Evolutionary conservation across 305 asterid genomes (phyloP), one percentile per base, ranked within the genome.

Genomic region (Euphrasia arctica): DNA sequence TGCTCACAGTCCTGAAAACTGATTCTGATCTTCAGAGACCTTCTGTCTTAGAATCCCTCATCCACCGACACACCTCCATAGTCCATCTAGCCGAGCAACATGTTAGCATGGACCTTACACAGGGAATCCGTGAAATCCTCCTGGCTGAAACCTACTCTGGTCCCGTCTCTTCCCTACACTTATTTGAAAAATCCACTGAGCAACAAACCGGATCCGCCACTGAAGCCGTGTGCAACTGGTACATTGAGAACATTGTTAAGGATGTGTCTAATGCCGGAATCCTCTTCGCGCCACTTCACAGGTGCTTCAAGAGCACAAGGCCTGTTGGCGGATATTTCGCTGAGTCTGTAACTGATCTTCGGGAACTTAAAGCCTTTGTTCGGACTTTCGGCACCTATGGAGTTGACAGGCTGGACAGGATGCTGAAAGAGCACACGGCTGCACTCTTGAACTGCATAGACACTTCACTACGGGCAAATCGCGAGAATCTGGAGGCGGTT

Each of bases 21-120:
- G 98, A 90, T 77, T 80, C 91, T 47, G 98, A 94, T 85, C 95
- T 90, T 70, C 99, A 94, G 72, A 82, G 99, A 55, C 96, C 99
- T 56, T 84, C 97, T 43, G 86, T 94, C 68, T 79, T 90, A 41
- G 96, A 86, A 76, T 80, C 95, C 43, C 86, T 94, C 61, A 85
- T 94, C 55, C 98, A 64, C 63, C 83, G 98, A 57, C 99, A 94
- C 76, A 85, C 90, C 60, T 72, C 96, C 63, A 90, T 94, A 64
- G 81, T 90, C 68, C 96, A 90, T 80, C 83, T 94, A 58, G 95
- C 96, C 4, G 99, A 94, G 86, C 99, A 94, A 69, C 99, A 94
- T 58, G 84, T 94, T 68, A 94, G 96, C 84, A 94, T 94, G 99
- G 98, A 94, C 83, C 95, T 90, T 42, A 88, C 98, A 59, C 90